Conservation (phyloP, 2,329 filamentous ascomycete genomes). For the Endocalyx cinctus region DNA sequence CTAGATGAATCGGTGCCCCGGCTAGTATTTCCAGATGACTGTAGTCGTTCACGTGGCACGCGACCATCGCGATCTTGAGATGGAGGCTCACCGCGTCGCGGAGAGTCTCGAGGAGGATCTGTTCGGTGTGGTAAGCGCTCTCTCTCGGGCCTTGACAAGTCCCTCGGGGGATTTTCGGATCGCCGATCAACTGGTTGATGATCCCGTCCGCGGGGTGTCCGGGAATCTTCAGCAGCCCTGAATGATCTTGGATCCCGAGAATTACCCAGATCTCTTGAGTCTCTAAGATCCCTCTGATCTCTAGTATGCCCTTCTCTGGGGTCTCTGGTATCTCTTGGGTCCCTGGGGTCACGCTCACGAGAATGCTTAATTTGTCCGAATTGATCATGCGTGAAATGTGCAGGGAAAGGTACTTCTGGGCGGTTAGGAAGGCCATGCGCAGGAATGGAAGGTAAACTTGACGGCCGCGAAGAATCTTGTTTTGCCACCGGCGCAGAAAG, state of each 20-base stretch:
- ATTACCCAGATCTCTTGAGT: constrained; percentile 31
- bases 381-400: constrained; percentile 42
- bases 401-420: constrained; percentile 53
- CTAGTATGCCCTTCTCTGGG: constrained; percentile 16
- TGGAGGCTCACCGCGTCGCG: constrained; percentile 24
- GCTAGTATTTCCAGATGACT: constrained; percentile 14
- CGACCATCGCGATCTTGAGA: constrained; percentile 35
- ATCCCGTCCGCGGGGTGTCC: constrained; percentile 39
- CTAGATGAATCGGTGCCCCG: constrained; percentile 22
- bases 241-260: constrained; percentile 29
- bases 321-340: constrained; percentile 29
- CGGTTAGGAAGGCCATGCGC: constrained; percentile 48
- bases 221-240: constrained; percentile 35
- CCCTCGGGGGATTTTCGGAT: constrained; percentile 31
- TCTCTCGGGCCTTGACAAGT: constrained; percentile 33
- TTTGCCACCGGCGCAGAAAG: constrained; percentile 17
- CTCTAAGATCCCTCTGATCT: constrained; percentile 24
- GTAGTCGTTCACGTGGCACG: constrained; percentile 27
- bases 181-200: constrained; percentile 37
- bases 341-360: constrained; percentile 26
- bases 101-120: constrained; percentile 22
- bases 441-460: constrained; percentile 21
- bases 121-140: constrained; percentile 29
- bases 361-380: constrained; percentile 35
- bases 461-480: constrained; percentile 27